phyloP scores from a whole-genome alignment of 768 basidiomycete species.

The Cantharellus cinnabarinus region DNA sequence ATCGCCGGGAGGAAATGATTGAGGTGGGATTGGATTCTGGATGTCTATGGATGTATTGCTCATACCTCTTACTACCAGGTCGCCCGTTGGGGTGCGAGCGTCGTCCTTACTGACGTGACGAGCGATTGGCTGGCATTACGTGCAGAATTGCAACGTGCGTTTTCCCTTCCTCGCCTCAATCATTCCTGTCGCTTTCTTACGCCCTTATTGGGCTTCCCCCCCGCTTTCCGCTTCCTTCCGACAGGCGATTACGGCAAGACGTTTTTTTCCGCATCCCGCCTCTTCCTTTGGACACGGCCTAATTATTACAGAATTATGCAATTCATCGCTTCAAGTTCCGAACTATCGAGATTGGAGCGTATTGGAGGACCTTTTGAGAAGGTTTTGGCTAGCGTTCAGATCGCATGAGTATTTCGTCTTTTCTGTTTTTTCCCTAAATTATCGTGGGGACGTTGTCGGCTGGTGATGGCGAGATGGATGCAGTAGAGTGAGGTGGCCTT shows the following conservation, averaged over 20 bases:
- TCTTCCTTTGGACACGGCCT: background rate
- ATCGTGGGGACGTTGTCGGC: no score
- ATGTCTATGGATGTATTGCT: constrained; percentile 14
- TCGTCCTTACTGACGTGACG: constrained; percentile 60
- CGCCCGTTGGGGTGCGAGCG: constrained; percentile 52
- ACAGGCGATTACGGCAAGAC: background rate
- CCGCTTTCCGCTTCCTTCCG: background rate
- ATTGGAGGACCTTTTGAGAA: background rate
- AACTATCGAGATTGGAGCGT: background rate
- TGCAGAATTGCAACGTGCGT: constrained; percentile 33
- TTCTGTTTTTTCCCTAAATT: no score
- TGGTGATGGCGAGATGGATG: no score
- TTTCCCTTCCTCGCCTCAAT: background rate
- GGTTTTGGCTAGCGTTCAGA: background rate
- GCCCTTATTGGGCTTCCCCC: background rate
- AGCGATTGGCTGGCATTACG: constrained; percentile 47
- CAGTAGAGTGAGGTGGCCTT: no score
- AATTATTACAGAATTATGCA: background rate
- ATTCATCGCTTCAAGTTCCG: background rate
- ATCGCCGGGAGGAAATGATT: constrained; percentile 73
- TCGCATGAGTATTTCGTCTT: no score
- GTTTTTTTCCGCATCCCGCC: background rate
- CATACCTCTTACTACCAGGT: constrained; percentile 24
- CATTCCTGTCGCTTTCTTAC: background rate
- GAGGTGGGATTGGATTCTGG: constrained; percentile 24